Evolutionary conservation across 176 grass and related monocot genomes (phyloP), one percentile per base, ranked within the genome.

Genomic region (Cymbopogon citratus): DNA sequence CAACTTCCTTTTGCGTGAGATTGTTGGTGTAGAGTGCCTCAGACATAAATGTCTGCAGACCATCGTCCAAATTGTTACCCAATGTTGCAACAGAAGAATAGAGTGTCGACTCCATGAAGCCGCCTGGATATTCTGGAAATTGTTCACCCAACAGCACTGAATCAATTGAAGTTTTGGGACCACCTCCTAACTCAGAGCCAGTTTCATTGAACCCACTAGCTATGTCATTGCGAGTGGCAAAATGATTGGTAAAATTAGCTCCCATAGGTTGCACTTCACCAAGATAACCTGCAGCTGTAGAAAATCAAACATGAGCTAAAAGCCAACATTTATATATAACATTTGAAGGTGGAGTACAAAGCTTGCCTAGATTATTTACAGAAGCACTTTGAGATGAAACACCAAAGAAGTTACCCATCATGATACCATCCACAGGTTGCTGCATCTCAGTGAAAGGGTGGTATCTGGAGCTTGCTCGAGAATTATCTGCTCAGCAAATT

Each of bases 401-500:
- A 19, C 81, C 76, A 79, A 85, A 87, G 40, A 87, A 73, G 41
- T 77, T 81, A 83, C 77, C 67, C 86, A 88, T 98, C 90, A 93
- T 39, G 81, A 66, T 59, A 87, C 92, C 92, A 93, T 90, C 88
- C 89, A 91, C 92, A 91, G 90, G 84, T 81, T 93, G 95, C 95
- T 89, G 95, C 95, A 98, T 93, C 90, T 91, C 88, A 98, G 75
- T 8, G 92, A 91, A 84, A 98, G 95, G 80, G 90, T 98, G 46
- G 95, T 98, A 92, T 98, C 95, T 91, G 88, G 95, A 92, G 67
- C 87, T 90, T 91, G 81, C 86, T 92, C 69, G 84, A 93, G 81
- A 89, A 89, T 91, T 92, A 94, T 98, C 95, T 98, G 94, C 75
- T 93, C 85, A 92, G 78, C 80, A 69, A 97, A 94, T 90, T 90